Evolutionary conservation across 176 grass and related monocot species (phyloP).

Genomic region (Aegilops tauschii): DNA sequence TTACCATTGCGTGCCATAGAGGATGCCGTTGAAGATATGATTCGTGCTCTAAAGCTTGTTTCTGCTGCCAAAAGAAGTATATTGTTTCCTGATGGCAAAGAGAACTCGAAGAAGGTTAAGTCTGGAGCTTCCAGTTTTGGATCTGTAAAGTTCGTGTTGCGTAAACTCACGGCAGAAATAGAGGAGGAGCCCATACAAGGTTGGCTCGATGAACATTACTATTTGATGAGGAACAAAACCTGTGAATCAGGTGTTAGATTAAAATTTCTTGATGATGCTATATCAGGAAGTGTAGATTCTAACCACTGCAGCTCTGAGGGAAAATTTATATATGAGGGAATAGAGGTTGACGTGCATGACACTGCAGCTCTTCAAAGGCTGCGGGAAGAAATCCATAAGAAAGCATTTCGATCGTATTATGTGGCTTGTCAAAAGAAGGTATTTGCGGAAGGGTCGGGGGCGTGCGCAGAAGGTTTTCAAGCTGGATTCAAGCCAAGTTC

Average conservation of each 20-base stretch:
- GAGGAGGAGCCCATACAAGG: slow-evolving; percentile 98
- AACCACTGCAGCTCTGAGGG: slow-evolving; percentile 43
- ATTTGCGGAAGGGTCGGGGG: slow-evolving; percentile 76
- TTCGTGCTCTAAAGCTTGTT: slow-evolving; percentile 88
- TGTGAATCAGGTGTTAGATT: slow-evolving; percentile 81
- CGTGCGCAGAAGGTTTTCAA: slow-evolving; percentile 80
- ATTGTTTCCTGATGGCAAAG: slow-evolving; percentile 56
- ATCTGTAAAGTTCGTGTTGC: slow-evolving; percentile 88
- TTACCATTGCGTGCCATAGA: slow-evolving; percentile 94
- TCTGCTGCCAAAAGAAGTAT: slow-evolving; percentile 72
- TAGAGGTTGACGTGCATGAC: slow-evolving; percentile 61
- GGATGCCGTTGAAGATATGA: slow-evolving; percentile 93
- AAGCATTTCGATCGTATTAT: slow-evolving; percentile 88
- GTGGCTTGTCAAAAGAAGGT: slow-evolving; percentile 77
- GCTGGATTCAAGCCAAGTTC: slow-evolving; percentile 79
- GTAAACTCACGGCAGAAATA: slow-evolving; percentile 83
- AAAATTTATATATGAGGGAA: slow-evolving; percentile 47
- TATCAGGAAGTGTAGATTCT: slow-evolving; percentile 53
- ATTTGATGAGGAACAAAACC: slow-evolving; percentile 77
- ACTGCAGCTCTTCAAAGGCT: slow-evolving; percentile 54
- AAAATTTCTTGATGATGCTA: slow-evolving; percentile 82
- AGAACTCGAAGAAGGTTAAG: slow-evolving; percentile 61
- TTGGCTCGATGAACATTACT: slow-evolving; percentile 98
- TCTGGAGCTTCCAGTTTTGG: slow-evolving; percentile 64
- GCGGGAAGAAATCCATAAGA: slow-evolving; percentile 83